Conservation (phyloP, 192 early-diverging fungal genomes). For the Podila horticola region DNA sequence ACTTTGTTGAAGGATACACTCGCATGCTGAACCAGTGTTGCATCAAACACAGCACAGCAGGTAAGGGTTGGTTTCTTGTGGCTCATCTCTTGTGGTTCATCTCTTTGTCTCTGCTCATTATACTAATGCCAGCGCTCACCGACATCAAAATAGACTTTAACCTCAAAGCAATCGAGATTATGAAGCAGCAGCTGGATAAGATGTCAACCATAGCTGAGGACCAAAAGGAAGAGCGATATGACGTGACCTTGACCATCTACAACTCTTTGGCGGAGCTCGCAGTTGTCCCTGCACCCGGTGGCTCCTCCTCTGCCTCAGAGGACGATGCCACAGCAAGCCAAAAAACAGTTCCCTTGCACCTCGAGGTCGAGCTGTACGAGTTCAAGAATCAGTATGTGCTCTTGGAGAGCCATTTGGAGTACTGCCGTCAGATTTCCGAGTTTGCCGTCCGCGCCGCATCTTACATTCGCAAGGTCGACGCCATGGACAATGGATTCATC, state of each 20-base stretch:
- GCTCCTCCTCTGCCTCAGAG: not conserved
- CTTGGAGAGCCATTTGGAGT: slow-evolving; percentile 30
- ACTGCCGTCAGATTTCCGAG: slow-evolving; percentile 8
- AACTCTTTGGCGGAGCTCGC: slow-evolving; percentile 32
- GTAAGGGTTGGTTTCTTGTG: slow-evolving; percentile 1
- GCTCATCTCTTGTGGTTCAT: not conserved
- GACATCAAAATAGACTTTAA: slow-evolving; percentile 14
- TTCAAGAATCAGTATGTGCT: slow-evolving; percentile 28
- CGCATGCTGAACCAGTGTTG: slow-evolving; percentile 16
- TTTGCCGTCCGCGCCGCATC: not conserved
- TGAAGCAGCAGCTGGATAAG: slow-evolving; percentile 31
- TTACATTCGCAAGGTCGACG: slow-evolving; percentile 25
- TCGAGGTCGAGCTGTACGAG: slow-evolving; percentile 45
- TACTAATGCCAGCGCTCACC: not conserved
- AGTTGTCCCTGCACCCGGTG: slow-evolving; percentile 8
- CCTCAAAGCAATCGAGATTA: slow-evolving; percentile 12
- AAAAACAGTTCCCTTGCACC: slow-evolving; percentile 37
- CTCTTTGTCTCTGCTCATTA: not conserved
- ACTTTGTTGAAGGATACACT: slow-evolving; percentile 20
- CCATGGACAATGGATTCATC: slow-evolving; percentile 42
- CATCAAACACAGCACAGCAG: slow-evolving; percentile 11
- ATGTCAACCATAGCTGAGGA: slow-evolving; percentile 6
- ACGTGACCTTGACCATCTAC: slow-evolving; percentile 41
- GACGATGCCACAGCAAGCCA: slow-evolving; percentile 3
- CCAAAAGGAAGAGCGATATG: slow-evolving; percentile 32